phyloP scores from a whole-genome alignment of 805 yeast species.

The Blastobotrys robertii region DNA sequence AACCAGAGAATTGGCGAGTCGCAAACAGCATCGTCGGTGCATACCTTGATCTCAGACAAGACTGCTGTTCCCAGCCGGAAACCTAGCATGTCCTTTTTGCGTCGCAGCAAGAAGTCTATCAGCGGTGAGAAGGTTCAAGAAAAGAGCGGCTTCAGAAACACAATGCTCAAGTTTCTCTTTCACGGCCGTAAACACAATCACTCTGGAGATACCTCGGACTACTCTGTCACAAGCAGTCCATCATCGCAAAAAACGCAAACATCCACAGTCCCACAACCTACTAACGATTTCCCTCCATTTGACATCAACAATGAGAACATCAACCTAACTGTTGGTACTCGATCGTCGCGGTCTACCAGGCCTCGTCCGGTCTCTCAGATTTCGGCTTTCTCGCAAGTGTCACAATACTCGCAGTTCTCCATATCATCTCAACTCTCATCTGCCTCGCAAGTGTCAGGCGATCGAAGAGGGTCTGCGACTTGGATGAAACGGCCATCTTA shows the following conservation, averaged over 20 bases:
- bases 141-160: too few species aligned
- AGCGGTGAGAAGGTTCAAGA: too few species aligned
- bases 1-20: neutral
- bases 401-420: constrained; percentile 43
- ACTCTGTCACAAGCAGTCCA: too few species aligned
- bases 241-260: neutral
- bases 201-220: too few species aligned
- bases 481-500: constrained; percentile 9
- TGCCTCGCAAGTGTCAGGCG: constrained; percentile 16
- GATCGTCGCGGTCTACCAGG: neutral
- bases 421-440: constrained; percentile 27
- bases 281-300: constrained; percentile 16
- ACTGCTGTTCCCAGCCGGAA: too few species aligned
- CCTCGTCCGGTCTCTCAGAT: constrained; percentile 42
- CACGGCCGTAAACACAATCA: too few species aligned
- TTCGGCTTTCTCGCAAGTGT: constrained; percentile 42
- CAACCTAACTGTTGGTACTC: neutral
- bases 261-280: neutral
- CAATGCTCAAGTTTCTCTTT: too few species aligned
- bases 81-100: too few species aligned
- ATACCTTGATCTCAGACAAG: neutral
- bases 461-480: constrained; percentile 6
- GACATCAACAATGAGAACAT: neutral
- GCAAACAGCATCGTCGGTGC: neutral
- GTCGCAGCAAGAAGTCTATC: too few species aligned